Evolutionary conservation across 2,329 filamentous ascomycete species (phyloP).

Genomic region (Colletotrichum destructivum): DNA sequence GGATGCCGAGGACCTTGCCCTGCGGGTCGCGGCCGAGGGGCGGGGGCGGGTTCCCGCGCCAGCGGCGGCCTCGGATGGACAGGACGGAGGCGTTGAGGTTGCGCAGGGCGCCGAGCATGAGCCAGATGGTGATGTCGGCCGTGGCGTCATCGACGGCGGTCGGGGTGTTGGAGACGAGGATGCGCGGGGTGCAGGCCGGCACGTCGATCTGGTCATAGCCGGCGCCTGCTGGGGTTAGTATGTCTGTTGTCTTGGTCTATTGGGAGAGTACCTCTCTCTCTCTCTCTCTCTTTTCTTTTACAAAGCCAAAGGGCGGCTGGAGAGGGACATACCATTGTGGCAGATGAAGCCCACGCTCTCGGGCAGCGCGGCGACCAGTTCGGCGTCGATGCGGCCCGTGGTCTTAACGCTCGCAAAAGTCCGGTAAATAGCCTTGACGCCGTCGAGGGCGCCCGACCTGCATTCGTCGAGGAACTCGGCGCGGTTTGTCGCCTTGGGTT

Average conservation of each 20-base stretch:
- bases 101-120: slow-evolving; percentile 84
- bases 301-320: slow-evolving; percentile 1
- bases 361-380: slow-evolving; percentile 74
- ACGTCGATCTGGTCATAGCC: slow-evolving; percentile 90
- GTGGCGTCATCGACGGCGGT: slow-evolving; percentile 86
- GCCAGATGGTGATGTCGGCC: slow-evolving; percentile 84
- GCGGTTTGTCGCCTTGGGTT: slow-evolving; percentile 73
- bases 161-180: slow-evolving; percentile 87
- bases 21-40: slow-evolving; percentile 82
- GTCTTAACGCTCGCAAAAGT: slow-evolving; percentile 76
- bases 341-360: slow-evolving; percentile 70
- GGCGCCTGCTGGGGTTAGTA: slow-evolving; percentile 67
- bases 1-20: slow-evolving; percentile 83
- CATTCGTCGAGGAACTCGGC: slow-evolving; percentile 79
- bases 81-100: slow-evolving; percentile 79
- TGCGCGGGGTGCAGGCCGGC: slow-evolving; percentile 76
- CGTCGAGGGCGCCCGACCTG: slow-evolving; percentile 75
- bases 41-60: slow-evolving; percentile 72
- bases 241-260: neutral
- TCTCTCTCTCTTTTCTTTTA: too few species aligned
- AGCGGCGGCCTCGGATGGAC: slow-evolving; percentile 76
- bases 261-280: too few species aligned
- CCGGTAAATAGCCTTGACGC: slow-evolving; percentile 76
- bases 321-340: slow-evolving; percentile 67
- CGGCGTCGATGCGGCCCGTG: slow-evolving; percentile 80